Evolutionary conservation across 176 grass and related monocot genomes (phyloP), one percentile per base, ranked within the genome.

Genomic region (Elymus sibiricus): DNA sequence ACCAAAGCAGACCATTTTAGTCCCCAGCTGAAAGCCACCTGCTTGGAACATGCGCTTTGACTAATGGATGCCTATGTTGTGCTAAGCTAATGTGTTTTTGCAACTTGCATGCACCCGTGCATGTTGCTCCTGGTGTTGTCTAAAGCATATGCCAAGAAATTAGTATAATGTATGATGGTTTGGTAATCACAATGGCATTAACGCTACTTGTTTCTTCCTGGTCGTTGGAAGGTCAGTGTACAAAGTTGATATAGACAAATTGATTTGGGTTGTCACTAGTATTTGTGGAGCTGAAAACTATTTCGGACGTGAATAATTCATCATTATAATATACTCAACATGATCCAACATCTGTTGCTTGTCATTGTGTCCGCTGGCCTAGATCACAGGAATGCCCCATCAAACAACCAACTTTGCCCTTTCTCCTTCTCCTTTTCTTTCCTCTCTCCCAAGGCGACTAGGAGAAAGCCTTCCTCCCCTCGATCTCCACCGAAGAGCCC

Each of bases 41-140:
- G 31, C 62, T 78, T 53, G 55, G 88, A 86, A 86, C 69, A 5
- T 77, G 71, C 72, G 62, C 29, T 86, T 82, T 77, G 79, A 43
- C 79, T 61, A 70, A 63, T 62, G 15, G 6, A n/a, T 49, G 10
- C 22, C 0, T 37, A 6, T 37, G 35, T 37, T 37, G 22, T 65
- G 63, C 64, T 49, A 51, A 76, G 5, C 32, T 42, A 29, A 5
- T 71, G 31, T 60, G 27, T 47, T 78, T 25, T 46, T 44, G 46
- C 72, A 64, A 78, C 26, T 22, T 70, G 74, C 49, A 35, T 70
- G 40, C 40, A 42, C 47, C 17, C 11, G 37, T 77, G 44, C 55
- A 79, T 68, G 65, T 5, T 40, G 35, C 35, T 10, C 0, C 9
- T 64, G 17, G 38, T n/a, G n/a, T 49, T 16, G 9, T 35, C 79